phyloP scores from a whole-genome alignment of 2,329 filamentous ascomycete species.

The Trichocomaceae sp. region DNA sequence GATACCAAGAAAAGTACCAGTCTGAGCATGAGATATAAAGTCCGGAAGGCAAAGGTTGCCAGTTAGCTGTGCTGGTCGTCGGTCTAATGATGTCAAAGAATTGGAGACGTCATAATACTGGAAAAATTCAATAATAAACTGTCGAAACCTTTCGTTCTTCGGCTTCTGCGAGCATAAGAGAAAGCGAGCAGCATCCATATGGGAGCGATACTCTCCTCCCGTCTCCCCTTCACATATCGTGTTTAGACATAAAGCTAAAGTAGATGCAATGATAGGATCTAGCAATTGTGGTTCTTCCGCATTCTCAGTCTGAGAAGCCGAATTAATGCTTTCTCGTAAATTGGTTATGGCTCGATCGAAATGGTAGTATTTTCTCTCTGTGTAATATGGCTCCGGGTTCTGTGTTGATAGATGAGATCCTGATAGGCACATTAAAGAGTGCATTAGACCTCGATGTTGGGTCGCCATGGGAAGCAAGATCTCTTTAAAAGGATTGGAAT shows the following conservation, averaged over 20 bases:
- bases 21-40: slow-evolving; percentile 50
- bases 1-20: slow-evolving; percentile 65
- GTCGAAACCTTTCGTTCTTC: slow-evolving; percentile 63
- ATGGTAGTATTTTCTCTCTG: slow-evolving; percentile 50
- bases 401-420: slow-evolving; percentile 63
- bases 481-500: slow-evolving; percentile 78
- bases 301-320: slow-evolving; percentile 18
- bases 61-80: slow-evolving; percentile 47
- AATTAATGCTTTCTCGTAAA: slow-evolving; percentile 35
- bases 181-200: slow-evolving; percentile 68
- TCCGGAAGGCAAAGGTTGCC: slow-evolving; percentile 49
- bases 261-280: slow-evolving; percentile 56
- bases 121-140: slow-evolving; percentile 69
- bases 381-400: slow-evolving; percentile 45
- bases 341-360: slow-evolving; percentile 41
- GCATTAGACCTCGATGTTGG: slow-evolving; percentile 76
- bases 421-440: slow-evolving; percentile 77
- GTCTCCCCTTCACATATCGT: slow-evolving; percentile 56
- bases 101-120: slow-evolving; percentile 67
- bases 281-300: slow-evolving; percentile 31
- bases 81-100: slow-evolving; percentile 50
- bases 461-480: slow-evolving; percentile 76
- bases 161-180: slow-evolving; percentile 58
- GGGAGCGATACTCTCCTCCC: slow-evolving; percentile 67
- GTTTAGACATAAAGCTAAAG: slow-evolving; percentile 54